Evolutionary conservation across 2,329 filamentous ascomycete genomes (phyloP), one percentile per base, ranked within the genome.

Genomic region (Fusarium sarcochroum): DNA sequence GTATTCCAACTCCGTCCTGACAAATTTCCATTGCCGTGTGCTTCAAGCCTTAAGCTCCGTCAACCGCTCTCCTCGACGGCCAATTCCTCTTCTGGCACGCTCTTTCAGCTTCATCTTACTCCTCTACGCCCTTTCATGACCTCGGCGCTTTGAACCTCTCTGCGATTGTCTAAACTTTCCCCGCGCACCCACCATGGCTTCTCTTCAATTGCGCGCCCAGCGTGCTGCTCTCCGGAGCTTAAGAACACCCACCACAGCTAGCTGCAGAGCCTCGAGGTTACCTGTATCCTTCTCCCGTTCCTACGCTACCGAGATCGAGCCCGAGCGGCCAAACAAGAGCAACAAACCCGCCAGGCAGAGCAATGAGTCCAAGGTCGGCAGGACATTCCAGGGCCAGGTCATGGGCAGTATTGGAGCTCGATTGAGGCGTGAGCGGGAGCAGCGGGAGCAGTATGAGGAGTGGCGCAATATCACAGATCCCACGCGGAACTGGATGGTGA

Each of bases 331-430:
- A 48, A 79, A 75, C 50, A 55, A 73, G 7, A 30, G 10, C 27
- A 30, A 21, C 18, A 41, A 45, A 14, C 52, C 69, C n/a, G 60
- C 59, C 17, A 30, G 75, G 18, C 72, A 76, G 63, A 72, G 76
- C 53, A 81, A 80, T 58, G 80, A 82, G 69, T 69, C 76, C 67
- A 81, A 74, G 72, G 73, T 76, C 25, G 80, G 78, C 17, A 70
- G 81, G 46, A 78, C 81, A 5, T 90, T 89, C 73, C 84, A 86
- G 71, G 86, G 86, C 20, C 87, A 89, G 78, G 82, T 90, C 71
- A 86, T 87, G 73, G 85, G 87, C 68, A 88, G 86, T 66, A 87
- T 88, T 49, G 82, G 82, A 50, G 80, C 83, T 55, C 84, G 87
- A 61, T 79, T 89, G 66, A 80, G 82, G 67, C 79, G 84, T n/a